phyloP scores from a whole-genome alignment of 768 basidiomycete species.

The Collybiopsis confluens region DNA sequence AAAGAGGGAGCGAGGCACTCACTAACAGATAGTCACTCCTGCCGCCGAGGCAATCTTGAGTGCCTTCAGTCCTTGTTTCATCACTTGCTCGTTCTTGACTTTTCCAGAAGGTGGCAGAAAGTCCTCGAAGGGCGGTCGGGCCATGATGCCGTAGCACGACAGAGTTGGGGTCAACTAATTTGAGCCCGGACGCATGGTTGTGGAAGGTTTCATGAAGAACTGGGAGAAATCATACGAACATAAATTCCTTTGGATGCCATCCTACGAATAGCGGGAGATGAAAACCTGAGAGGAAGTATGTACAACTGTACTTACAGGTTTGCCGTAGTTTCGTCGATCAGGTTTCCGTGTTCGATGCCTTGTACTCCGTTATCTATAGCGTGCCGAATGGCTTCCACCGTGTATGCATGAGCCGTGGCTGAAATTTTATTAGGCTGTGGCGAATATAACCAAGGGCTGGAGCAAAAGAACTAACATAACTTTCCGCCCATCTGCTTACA shows the following conservation, averaged over 20 bases:
- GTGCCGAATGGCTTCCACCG: constrained; percentile 36
- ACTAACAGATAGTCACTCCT: constrained; percentile 37
- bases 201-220: neutral
- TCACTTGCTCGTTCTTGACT: constrained; percentile 37
- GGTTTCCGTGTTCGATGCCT: constrained; percentile 45
- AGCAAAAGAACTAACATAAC: constrained; percentile 28
- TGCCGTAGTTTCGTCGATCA: constrained; percentile 34
- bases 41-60: constrained; percentile 36
- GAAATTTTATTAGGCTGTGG: too few relatives aligned
- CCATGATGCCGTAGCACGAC: constrained; percentile 37
- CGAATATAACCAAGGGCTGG: neutral
- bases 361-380: constrained; percentile 39
- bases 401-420: constrained; percentile 31
- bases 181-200: neutral
- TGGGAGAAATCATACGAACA: constrained; percentile 7
- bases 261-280: constrained; percentile 9
- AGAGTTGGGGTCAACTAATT: constrained; percentile 39
- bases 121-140: constrained; percentile 35
- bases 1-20: constrained; percentile 12
- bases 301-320: constrained; percentile 19
- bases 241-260: constrained; percentile 39
- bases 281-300: neutral
- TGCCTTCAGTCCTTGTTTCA: constrained; percentile 34
- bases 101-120: constrained; percentile 33
- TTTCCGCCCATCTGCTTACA: constrained; percentile 35